Conservation (phyloP, 2,329 filamentous ascomycete genomes). For the Fusarium coicis region DNA sequence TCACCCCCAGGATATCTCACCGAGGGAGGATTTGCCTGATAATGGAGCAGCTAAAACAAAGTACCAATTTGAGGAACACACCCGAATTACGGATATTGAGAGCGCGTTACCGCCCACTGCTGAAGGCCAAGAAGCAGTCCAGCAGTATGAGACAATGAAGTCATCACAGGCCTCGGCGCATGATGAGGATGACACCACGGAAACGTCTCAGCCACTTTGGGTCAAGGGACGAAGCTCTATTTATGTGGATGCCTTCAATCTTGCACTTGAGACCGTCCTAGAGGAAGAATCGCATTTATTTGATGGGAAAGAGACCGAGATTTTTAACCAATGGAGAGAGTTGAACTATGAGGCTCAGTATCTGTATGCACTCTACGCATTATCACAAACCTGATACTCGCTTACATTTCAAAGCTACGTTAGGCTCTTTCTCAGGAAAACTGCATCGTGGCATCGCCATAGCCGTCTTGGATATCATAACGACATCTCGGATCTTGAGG, state of each 20-base stretch:
- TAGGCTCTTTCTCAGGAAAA: slow-evolving; percentile 90
- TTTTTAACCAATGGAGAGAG: slow-evolving; percentile 80
- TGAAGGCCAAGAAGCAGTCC: slow-evolving; percentile 76
- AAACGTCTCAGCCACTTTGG: slow-evolving; percentile 65
- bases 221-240: slow-evolving; percentile 84
- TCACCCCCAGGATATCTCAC: slow-evolving; percentile 21
- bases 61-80: slow-evolving; percentile 20
- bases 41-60: slow-evolving; percentile 37
- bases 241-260: slow-evolving; percentile 96
- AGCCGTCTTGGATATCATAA: slow-evolving; percentile 81
- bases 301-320: slow-evolving; percentile 76
- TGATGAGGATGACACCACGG: slow-evolving; percentile 52
- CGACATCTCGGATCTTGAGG: slow-evolving; percentile 80
- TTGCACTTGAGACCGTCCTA: slow-evolving; percentile 88
- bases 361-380: slow-evolving; percentile 66
- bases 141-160: slow-evolving; percentile 79
- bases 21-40: neutral
- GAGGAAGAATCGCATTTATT: slow-evolving; percentile 91
- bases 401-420: slow-evolving; percentile 73
- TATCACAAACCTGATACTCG: neutral
- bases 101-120: slow-evolving; percentile 74
- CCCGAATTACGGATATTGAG: slow-evolving; percentile 50
- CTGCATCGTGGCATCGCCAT: slow-evolving; percentile 88
- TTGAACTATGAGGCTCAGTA: slow-evolving; percentile 90
- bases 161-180: slow-evolving; percentile 59